Evolutionary conservation across 2,329 filamentous ascomycete genomes (phyloP).

Genomic region (Xylariomycetidae sp.): DNA sequence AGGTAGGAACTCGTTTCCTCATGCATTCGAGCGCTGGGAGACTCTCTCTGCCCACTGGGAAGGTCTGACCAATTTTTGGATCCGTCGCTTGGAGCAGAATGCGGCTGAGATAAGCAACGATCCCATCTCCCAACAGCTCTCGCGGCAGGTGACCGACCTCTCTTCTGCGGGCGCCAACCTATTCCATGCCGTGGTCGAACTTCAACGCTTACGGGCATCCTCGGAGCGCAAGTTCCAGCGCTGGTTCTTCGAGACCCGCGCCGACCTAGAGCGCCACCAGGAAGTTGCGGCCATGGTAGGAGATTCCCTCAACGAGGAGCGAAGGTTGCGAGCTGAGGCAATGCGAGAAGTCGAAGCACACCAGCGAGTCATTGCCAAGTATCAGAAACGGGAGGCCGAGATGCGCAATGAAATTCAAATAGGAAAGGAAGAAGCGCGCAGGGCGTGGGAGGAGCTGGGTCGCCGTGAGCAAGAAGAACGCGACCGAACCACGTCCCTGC

Average conservation of each 20-base stretch:
- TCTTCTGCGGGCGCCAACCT: constrained; percentile 94
- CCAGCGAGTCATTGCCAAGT: constrained; percentile 63
- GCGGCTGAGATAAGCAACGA: constrained; percentile 78
- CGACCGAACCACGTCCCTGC: constrained; percentile 77
- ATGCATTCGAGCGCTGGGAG: constrained; percentile 97
- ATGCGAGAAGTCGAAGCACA: constrained; percentile 61
- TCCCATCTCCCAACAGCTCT: constrained; percentile 80
- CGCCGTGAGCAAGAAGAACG: constrained; percentile 89
- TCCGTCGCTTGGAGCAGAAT: constrained; percentile 86
- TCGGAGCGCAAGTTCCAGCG: constrained; percentile 97
- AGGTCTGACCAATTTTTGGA: constrained; percentile 95
- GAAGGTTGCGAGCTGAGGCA: constrained; percentile 63
- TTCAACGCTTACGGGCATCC: constrained; percentile 87
- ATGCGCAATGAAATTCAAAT: constrained; percentile 92
- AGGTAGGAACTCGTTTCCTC: constrained; percentile 73
- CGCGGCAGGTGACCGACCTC: constrained; percentile 92
- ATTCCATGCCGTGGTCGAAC: constrained; percentile 94
- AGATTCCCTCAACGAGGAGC: constrained; percentile 67
- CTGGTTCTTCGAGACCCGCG: constrained; percentile 95
- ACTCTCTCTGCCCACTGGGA: constrained; percentile 97
- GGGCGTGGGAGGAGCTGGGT: constrained; percentile 96
- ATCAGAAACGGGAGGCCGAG: constrained; percentile 76
- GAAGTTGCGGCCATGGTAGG: constrained; percentile 82
- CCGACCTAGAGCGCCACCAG: constrained; percentile 78
- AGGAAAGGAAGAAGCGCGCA: constrained; percentile 89